Conservation (phyloP, 805 yeast species). For the Blastobotrys chiropterorum region DNA sequence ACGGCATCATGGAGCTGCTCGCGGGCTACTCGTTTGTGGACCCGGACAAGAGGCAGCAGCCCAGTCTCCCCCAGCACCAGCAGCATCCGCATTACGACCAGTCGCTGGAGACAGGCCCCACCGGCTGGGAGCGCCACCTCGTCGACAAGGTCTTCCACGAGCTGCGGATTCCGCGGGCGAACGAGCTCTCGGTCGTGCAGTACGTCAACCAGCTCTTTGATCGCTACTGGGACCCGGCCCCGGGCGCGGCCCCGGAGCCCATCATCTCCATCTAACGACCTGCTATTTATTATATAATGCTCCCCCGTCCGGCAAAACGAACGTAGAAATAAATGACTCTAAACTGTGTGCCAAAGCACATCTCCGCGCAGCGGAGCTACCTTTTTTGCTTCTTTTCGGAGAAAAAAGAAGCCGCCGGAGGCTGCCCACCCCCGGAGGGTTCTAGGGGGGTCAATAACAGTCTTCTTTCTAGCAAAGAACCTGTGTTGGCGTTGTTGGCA, state of each 20-base stretch:
- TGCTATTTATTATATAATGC: not conserved
- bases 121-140: slow-evolving; percentile 17
- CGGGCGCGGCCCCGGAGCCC: slow-evolving; percentile 5
- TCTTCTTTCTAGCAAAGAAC: too few species aligned
- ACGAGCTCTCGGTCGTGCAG: slow-evolving; percentile 10
- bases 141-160: slow-evolving; percentile 11
- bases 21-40: slow-evolving; percentile 26
- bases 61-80: not conserved
- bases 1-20: slow-evolving; percentile 31
- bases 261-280: not conserved
- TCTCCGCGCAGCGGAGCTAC: too few species aligned
- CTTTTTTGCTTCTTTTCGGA: too few species aligned
- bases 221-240: not conserved
- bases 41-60: slow-evolving; percentile 1
- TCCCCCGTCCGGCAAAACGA: too few species aligned
- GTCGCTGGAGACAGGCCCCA: slow-evolving; percentile 14
- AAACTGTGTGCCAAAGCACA: too few species aligned
- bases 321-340: too few species aligned
- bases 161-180: slow-evolving; percentile 13
- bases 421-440: too few species aligned
- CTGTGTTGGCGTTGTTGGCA: too few species aligned
- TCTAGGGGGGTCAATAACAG: too few species aligned
- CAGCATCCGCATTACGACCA: slow-evolving; percentile 13
- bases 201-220: slow-evolving; percentile 9
- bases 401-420: too few species aligned